Base-by-base conservation (phyloP, 2,329 filamentous ascomycete species). In the Hypoxylon sp. region DNA sequence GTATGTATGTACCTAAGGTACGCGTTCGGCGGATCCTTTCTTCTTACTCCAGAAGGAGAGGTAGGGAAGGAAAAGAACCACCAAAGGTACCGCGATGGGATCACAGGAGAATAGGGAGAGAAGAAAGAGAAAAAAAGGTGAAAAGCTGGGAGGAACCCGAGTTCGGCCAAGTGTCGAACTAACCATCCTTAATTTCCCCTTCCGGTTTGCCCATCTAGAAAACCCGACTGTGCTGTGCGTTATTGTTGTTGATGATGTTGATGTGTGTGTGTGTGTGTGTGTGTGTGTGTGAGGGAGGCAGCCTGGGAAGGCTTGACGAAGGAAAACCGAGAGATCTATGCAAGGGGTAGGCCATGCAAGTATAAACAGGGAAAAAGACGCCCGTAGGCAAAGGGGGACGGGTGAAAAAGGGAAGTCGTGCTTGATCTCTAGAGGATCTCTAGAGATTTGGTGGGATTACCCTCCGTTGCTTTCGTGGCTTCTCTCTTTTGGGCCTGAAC, bases 301-400 rank as follows among this genome's bases (percentile, higher is more conserved):
- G 20, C 39, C 48, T 37, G 39, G 50, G 47, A 37, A 32, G 46
- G 32, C 44, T 37, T 41, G 32, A 46, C 39, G 53, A 62, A 62
- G 34, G 57, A 64, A 56, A 62, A 32, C 47, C 24, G 24, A 26
- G 34, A 65, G 20, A 44, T 63, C 59, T 53, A 70, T 67, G 58
- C 56, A 62, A 41, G 19, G 47, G 22, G 22, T 19, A 39, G 44
- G 15, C 55, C 43, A 53, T 52, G 50, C 30, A 50, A 64, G 57
- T 64, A 64, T 63, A 55, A 47, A 64, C 62, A 68, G 24, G 37
- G 50, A 53, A 53, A 60, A 67, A 46, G 68, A 73, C 63, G 72
- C 59, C 67, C 69, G 61, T 62, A 59, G 65, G 53, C 52, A 59
- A 65, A 66, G 59, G 54, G 67, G 66, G n/a, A n/a, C n/a, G n/a